These are phyloP conservation scores for Puccinia hordei DNA, from an alignment of 1,284 basidiomycete species.

Conservation along the genomic window DNA sequence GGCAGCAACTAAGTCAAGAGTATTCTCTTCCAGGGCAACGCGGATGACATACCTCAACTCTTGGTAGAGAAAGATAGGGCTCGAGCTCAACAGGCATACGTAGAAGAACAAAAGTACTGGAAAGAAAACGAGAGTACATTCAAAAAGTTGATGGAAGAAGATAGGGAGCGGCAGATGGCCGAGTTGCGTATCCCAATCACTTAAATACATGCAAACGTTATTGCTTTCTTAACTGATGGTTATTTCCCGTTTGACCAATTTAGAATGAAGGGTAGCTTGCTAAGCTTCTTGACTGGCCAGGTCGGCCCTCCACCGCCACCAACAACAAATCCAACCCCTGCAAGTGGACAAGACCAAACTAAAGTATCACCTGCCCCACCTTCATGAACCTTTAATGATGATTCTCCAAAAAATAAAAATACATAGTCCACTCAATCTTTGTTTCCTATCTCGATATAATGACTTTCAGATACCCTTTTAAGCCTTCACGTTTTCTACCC, in stretches of 20 bases:
- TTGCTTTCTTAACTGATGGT: constrained; percentile 41
- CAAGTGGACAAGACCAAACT: background rate
- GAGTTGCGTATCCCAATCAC: constrained; percentile 56
- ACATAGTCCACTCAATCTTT: background rate
- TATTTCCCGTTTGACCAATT: constrained; percentile 9
- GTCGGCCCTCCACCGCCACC: constrained; percentile 50
- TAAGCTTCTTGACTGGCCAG: constrained; percentile 61
- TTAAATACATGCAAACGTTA: constrained; percentile 47
- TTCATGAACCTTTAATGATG: background rate
- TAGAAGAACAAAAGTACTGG: constrained; percentile 85
- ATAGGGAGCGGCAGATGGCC: constrained; percentile 74
- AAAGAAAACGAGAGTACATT: constrained; percentile 77
- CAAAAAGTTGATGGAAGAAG: constrained; percentile 75
- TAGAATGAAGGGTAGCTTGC: constrained; percentile 60
- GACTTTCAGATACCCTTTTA: background rate
- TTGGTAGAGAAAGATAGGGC: constrained; percentile 87
- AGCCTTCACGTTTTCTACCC: background rate
- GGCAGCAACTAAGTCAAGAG: background rate
- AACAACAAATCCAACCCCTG: background rate
- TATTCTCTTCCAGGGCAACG: constrained; percentile 62
- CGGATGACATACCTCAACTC: constrained; percentile 62
- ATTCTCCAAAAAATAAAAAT: background rate
- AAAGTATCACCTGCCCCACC: background rate
- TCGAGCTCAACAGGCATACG: constrained; percentile 80
- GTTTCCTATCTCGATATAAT: background rate